Conservation (phyloP, 306 rosid species). For the Quercus ilex region DNA sequence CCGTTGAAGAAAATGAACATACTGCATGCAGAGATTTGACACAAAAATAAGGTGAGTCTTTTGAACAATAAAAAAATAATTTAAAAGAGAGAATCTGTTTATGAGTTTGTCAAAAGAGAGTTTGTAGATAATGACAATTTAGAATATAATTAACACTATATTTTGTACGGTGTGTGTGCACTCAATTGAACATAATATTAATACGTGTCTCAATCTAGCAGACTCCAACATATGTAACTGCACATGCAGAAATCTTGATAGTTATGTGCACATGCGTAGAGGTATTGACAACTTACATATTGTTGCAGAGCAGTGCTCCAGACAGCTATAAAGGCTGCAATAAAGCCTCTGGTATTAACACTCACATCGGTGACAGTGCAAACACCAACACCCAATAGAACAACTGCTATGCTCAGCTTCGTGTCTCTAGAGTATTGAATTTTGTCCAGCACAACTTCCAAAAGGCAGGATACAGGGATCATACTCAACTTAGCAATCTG, state of each 20-base stretch:
- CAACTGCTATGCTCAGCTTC: constrained; percentile 67
- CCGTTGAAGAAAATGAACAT: constrained; percentile 87
- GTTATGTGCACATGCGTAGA: not conserved
- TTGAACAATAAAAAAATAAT: not conserved
- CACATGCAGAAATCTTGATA: not conserved
- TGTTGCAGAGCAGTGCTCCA: constrained; percentile 87
- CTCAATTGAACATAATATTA: not conserved
- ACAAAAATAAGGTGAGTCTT: not conserved
- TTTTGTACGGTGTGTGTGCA: not conserved
- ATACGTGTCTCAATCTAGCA: not conserved
- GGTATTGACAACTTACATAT: constrained; percentile 49
- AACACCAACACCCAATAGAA: constrained; percentile 82
- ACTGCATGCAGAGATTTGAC: constrained; percentile 47
- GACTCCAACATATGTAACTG: not conserved
- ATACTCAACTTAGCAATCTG: constrained; percentile 93
- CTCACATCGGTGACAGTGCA: constrained; percentile 91
- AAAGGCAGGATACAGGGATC: constrained; percentile 83
- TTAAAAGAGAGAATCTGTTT: not conserved
- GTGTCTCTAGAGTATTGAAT: constrained; percentile 79
- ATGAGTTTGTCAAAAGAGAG: not conserved
- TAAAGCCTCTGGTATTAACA: constrained; percentile 65
- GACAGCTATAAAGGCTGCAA: constrained; percentile 74
- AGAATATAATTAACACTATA: not conserved
- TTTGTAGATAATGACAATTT: not conserved
- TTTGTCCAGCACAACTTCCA: constrained; percentile 78